Base-by-base conservation (phyloP, 441 rosid genomes). In the Monsonia emarginata region DNA sequence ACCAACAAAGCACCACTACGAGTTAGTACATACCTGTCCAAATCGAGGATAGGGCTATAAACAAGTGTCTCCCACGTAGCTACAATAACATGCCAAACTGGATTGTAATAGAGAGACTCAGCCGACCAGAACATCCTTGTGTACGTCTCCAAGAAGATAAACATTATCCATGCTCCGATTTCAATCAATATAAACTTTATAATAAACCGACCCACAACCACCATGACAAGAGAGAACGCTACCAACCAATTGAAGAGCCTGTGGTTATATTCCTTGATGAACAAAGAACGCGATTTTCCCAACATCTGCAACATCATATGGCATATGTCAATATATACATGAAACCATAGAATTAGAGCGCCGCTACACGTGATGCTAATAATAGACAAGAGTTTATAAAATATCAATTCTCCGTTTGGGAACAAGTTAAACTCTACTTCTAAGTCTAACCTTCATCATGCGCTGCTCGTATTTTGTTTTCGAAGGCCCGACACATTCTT, bases 121-220 rank as follows among this genome's bases (percentile, higher is more conserved):
- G 96, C 91, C n/a, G 99, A 82, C 99, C 99, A 94, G 68, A 94
- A 91, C 95, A 94, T 81, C 74, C 99, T 84, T 0, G 96, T 89
- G 75, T 90, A 94, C 0, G 96, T 94, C 88, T 94, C 99, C 75
- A 91, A 68, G 90, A 94, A 94, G 79, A 94, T 91, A 48, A 94
- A 94, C 48, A 91, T 87, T 74, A 89, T 57, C 99, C 99, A 94
- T 1, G 96, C 96, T 1, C 85, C 96, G 82, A 94, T 85, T 84
- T 94, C 99, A 54, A 94, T 64, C 81, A 94, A 65, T 61, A 94
- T 81, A 76, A 94, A 94, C 69, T 91, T 94, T 73, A 94, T 80
- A 36, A 94, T 72, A 65, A 94, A 94, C 76, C 99, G 84, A 27
- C 99, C 99, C 21, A 87, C 82, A 62, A 94, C 86, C 72, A 94